A percentile compares a stretch with the other conserved stretches of the same genome.
Conservation (phyloP, 78 protist species). For the Salpingoeca rosetta region DNA sequence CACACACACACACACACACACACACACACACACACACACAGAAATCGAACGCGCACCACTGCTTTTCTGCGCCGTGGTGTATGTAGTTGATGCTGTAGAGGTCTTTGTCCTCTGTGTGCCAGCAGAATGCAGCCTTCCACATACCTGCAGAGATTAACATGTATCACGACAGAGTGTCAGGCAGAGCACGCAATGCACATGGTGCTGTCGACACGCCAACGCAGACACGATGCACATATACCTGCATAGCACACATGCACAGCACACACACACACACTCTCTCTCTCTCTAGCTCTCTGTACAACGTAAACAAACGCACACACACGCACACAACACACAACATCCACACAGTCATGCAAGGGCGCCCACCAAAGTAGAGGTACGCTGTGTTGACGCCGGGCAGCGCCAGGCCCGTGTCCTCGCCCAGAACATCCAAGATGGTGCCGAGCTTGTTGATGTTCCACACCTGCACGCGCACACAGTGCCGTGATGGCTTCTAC, state of each 20-base stretch:
- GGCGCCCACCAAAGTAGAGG: conserved; percentile 64
- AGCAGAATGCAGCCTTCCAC: conserved; percentile 7
- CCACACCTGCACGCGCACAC: neutral
- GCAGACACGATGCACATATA: too few species aligned
- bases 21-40: conserved; percentile 8
- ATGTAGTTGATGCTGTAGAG: conserved; percentile 43
- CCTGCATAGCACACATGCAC: neutral
- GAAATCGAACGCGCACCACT: too few species aligned
- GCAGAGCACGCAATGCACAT: too few species aligned
- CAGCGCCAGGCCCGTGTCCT: neutral
- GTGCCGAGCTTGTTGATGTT: conserved; percentile 18
- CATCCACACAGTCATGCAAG: conserved; percentile 16
- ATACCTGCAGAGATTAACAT: neutral
- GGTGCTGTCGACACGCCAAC: too few species aligned
- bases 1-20: neutral
- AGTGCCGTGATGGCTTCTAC: neutral
- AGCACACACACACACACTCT: neutral
- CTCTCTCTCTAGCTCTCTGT: too few species aligned
- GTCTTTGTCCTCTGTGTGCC: conserved; percentile 56
- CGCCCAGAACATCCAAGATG: neutral
- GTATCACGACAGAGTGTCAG: too few species aligned
- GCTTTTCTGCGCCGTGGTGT: conserved; percentile 41
- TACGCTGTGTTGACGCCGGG: conserved; percentile 39
- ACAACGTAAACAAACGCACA: too few species aligned
- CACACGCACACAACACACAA: too few species aligned